These are phyloP conservation scores for Trichosanthes truncata DNA, from an alignment of 306 rosid species.

Conservation along the genomic window DNA sequence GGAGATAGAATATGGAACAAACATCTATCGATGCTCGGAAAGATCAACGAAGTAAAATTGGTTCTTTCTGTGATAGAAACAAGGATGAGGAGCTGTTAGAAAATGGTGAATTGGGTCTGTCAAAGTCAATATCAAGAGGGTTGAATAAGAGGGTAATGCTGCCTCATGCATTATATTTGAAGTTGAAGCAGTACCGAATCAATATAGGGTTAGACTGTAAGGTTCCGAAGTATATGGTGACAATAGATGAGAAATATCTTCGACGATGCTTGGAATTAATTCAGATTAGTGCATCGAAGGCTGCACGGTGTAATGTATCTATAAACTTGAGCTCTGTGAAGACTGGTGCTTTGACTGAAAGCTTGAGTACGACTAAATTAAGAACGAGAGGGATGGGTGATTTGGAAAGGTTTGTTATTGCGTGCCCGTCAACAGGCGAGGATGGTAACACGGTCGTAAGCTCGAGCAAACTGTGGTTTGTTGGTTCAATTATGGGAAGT, in stretches of 20 bases:
- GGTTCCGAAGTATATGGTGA: constrained; percentile 74
- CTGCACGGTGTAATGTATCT: constrained; percentile 39
- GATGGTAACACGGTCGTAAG: constrained; percentile 22
- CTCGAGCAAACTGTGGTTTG: constrained; percentile 36
- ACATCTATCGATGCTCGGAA: constrained; percentile 28
- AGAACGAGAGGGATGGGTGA: constrained; percentile 21
- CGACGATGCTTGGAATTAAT: constrained; percentile 72
- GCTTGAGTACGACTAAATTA: constrained; percentile 21
- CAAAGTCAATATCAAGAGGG: constrained; percentile 37
- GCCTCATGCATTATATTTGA: constrained; percentile 33
- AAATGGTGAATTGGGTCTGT: constrained; percentile 31
- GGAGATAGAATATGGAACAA: constrained; percentile 51
- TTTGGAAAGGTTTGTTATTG: constrained; percentile 25
- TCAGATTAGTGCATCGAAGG: constrained; percentile 48
- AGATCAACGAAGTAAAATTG: constrained; percentile 23
- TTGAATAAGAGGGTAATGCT: constrained; percentile 44
- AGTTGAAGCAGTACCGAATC: constrained; percentile 41
- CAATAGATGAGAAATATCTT: constrained; percentile 67
- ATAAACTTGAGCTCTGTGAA: constrained; percentile 32
- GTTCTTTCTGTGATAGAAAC: constrained; percentile 25
- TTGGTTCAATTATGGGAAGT: constrained; percentile 79
- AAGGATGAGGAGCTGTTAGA: constrained; percentile 31
- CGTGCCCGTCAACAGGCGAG: constrained; percentile 23
- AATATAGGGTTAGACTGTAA: constrained; percentile 39
- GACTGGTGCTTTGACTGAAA: constrained; percentile 32